Percentiles rank a stretch among this genome's conserved stretches.
Conservation (phyloP, 2,329 filamentous ascomycete genomes). For the Neonectria ditissima region DNA sequence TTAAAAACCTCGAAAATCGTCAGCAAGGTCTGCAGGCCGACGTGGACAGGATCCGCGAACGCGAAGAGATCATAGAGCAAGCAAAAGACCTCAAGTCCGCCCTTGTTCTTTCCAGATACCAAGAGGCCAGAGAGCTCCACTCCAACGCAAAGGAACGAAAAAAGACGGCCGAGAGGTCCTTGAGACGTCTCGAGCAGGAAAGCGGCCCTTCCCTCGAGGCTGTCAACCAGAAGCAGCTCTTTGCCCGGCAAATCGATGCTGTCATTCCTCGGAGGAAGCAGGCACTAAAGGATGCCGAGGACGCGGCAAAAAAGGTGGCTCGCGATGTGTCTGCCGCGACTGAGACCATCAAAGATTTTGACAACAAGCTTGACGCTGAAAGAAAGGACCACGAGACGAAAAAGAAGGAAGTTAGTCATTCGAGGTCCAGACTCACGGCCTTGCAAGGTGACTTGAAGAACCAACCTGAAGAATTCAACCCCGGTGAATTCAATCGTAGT, state of each 20-base stretch:
- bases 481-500: conserved; percentile 76
- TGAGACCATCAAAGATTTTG: conserved; percentile 58
- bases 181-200: conserved; percentile 69
- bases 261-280: conserved; percentile 67
- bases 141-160: conserved; percentile 66
- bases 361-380: conserved; percentile 62
- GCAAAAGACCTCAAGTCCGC: conserved; percentile 74
- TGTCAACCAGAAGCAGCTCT: conserved; percentile 76
- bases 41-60: conserved; percentile 84
- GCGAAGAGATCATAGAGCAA: conserved; percentile 73
- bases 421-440: conserved; percentile 69
- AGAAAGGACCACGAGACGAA: conserved; percentile 61
- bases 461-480: conserved; percentile 74
- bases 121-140: conserved; percentile 61
- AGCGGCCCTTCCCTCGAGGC: conserved; percentile 76
- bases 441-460: conserved; percentile 74
- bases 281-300: conserved; percentile 66
- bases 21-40: conserved; percentile 82
- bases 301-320: conserved; percentile 58
- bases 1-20: conserved; percentile 76
- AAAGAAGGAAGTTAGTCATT: conserved; percentile 61
- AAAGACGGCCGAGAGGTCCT: conserved; percentile 65
- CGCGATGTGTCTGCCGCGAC: conserved; percentile 50
- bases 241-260: conserved; percentile 67
- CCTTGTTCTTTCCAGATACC: conserved; percentile 75